Base-by-base conservation (phyloP, 768 basidiomycete genomes). In the Macrocybe gigantea region DNA sequence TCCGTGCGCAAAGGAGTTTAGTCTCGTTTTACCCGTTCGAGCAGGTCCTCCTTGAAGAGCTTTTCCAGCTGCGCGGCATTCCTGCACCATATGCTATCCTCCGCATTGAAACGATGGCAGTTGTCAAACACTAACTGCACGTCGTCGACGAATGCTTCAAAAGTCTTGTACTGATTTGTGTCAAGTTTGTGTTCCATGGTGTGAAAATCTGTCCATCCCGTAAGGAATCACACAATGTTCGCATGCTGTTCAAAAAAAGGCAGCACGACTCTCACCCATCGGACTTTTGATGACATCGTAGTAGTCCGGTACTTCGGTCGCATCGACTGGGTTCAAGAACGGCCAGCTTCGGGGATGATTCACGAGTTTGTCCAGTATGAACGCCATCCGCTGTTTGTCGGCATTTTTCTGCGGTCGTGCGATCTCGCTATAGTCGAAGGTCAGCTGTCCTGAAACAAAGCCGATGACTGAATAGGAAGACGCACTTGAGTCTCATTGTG, bases 131-230 rank as follows among this genome's bases (percentile, higher is more conserved):
- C 79, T 47, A 96, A 72, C 53, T 83, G 79, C 11, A 85, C 85
- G 61, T 98, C 96, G 38, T 75, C 78, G 13, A 82, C 64, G 59
- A 97, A 95, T 32, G 73, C 68, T 42, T 84, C 83, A 44, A 93
- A 67, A n/a, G 75, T 72, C 8, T 72, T 63, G 64, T 97, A 98
- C 59, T 88, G 81, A 60, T 87, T 87, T n/a, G 74, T 80, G 33
- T 91, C 85, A n/a, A 98, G 78, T 65, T 93, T 98, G 60, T 84
- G 75, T 55, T 85, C 80, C 80, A 98, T 95, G 1, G 89, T 93
- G 47, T 72, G 68, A 56, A 97, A 79, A 64, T 97, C 93, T 96
- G 47, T n/a, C 10, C n/a, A 22, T 31, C 11, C 13, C 30, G 8
- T 22, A 39, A 45, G 22, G 22, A 22, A 22, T 22, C 22, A 14